Evolutionary conservation across 2,329 filamentous ascomycete species (phyloP), one percentile per base, ranked within the genome.

Genomic region (Cyanodermella asteris): DNA sequence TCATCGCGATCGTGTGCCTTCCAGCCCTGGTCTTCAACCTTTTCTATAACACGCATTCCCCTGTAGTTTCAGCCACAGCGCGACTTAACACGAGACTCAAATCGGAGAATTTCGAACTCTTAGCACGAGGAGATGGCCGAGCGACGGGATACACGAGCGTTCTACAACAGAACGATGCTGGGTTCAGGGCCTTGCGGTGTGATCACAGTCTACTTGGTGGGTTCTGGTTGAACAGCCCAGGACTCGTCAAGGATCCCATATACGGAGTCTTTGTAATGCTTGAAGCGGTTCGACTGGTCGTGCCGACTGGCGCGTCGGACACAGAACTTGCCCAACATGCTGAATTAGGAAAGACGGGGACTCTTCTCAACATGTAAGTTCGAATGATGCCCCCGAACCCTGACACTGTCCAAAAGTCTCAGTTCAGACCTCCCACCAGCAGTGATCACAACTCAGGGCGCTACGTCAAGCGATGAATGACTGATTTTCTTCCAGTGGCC

Each of bases 261-360:
- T 97, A 94, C 43, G 73, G 78, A 7, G 74, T 94, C n/a, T 97
- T 97, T 45, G 72, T 78, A 14, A 90, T 91, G 61, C 64, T 97
- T 2, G 87, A 97, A 46, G 80, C 84, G 4, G 73, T 94, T 5
- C 66, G 87, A 13, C 60, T 97, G 16, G 59, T 91, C 13, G 59
- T 87, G 36, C n/a, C n/a, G n/a, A n/a, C n/a, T n/a, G n/a, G 56
- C 56, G 1, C n/a, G n/a, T n/a, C n/a, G n/a, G n/a, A n/a, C n/a
- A n/a, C n/a, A n/a, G n/a, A n/a, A n/a, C n/a, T n/a, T n/a, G n/a
- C n/a, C n/a, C n/a, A n/a, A n/a, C n/a, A n/a, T n/a, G n/a, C n/a
- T n/a, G n/a, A n/a, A n/a, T n/a, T n/a, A n/a, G n/a, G n/a, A n/a
- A n/a, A n/a, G n/a, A 49, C 57, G 4, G 53, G n/a, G n/a, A n/a